These are phyloP conservation scores for Ganoderma boninense DNA, from an alignment of 1,284 basidiomycete genomes.

Conservation along the genomic window DNA sequence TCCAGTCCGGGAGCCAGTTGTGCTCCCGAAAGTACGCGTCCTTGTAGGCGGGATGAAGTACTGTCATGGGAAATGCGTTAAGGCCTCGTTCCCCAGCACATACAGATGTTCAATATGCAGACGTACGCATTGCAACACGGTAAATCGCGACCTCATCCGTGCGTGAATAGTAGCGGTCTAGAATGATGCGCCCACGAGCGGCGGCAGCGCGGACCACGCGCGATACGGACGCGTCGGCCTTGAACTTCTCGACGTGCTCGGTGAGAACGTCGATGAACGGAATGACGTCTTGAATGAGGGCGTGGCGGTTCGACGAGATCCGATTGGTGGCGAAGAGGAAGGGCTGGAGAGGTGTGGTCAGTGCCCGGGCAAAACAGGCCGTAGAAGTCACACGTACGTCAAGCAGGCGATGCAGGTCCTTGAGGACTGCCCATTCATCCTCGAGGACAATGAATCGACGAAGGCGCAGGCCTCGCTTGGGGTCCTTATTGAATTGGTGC, in stretches of 20 bases:
- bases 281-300: not conserved
- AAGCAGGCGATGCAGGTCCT: not conserved
- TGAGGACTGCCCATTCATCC: not conserved
- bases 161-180: not conserved
- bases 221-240: not conserved
- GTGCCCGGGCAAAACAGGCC: not conserved
- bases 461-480: not conserved
- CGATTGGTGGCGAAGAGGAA: not conserved
- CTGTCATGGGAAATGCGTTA: not conserved
- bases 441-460: not conserved
- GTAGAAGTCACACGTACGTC: not conserved
- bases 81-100: too few species aligned
- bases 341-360: not conserved
- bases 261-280: not conserved
- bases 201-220: not conserved
- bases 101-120: too few species aligned
- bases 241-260: not conserved
- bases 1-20: not conserved
- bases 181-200: not conserved
- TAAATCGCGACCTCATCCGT: not conserved
- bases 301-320: not conserved
- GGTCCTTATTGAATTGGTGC: not conserved
- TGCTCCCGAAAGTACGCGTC: not conserved
- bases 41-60: not conserved
- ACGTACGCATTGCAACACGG: not conserved